Percentiles rank a stretch among this genome's conserved stretches.
These are phyloP conservation scores for Aureoboletus auriporus DNA, from an alignment of 768 basidiomycete genomes.

Conservation along the genomic window DNA sequence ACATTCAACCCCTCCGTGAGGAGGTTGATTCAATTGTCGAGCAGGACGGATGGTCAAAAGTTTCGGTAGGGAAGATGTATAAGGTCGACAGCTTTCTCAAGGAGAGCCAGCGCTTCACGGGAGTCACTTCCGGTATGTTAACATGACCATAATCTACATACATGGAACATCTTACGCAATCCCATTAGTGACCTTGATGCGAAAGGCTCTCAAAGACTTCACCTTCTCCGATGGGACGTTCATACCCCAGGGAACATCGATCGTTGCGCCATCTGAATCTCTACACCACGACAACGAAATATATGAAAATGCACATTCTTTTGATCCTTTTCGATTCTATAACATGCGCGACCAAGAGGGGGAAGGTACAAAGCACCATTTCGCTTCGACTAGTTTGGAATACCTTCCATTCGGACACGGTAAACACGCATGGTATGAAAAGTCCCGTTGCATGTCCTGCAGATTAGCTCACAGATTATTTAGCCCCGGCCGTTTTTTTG, in stretches of 20 bases:
- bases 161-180: not conserved
- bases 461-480: not conserved
- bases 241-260: conserved; percentile 29
- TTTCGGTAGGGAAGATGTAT: conserved; percentile 25
- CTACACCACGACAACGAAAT: conserved; percentile 17
- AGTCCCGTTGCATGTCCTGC: not conserved
- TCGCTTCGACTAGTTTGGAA: conserved; percentile 30
- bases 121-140: conserved; percentile 25
- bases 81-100: conserved; percentile 39
- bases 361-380: conserved; percentile 32
- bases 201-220: conserved; percentile 30
- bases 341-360: conserved; percentile 32
- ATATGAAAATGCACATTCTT: conserved; percentile 33
- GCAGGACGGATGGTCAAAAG: conserved; percentile 23
- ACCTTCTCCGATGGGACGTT: conserved; percentile 37
- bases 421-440: conserved; percentile 17
- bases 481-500: conserved; percentile 12
- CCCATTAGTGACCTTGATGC: conserved; percentile 26
- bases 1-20: conserved; percentile 6
- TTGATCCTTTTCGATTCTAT: conserved; percentile 51
- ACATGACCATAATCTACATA: not conserved
- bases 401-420: conserved; percentile 37
- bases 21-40: conserved; percentile 1
- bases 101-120: conserved; percentile 32
- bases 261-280: conserved; percentile 23